Percentiles rank a stretch among this genome's conserved stretches.
Evolutionary conservation across 106 monocot species (phyloP).

Genomic region (Phalaenopsis equestris): DNA sequence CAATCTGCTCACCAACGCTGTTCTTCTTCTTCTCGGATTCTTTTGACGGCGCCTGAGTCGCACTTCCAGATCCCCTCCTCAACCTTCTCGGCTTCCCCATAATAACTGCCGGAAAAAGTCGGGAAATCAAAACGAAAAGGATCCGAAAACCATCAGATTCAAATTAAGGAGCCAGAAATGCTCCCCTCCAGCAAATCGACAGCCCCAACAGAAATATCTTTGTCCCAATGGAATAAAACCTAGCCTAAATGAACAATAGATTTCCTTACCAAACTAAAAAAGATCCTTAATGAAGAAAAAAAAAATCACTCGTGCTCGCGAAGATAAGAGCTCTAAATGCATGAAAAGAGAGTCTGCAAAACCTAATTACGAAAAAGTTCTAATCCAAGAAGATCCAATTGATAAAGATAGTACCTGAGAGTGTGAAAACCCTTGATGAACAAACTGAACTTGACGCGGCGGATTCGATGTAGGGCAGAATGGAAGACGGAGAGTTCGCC

Average conservation of each 20-base stretch:
- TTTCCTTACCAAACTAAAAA: neutral
- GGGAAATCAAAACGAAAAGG: slow-evolving; percentile 6
- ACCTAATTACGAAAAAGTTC: neutral
- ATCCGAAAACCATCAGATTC: neutral
- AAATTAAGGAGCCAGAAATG: neutral
- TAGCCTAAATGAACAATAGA: neutral
- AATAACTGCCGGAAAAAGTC: slow-evolving; percentile 4
- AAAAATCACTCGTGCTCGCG: neutral
- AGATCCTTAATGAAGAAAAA: neutral
- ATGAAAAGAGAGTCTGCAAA: neutral
- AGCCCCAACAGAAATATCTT: neutral
- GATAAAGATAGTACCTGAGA: neutral
- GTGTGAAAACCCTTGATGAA: neutral
- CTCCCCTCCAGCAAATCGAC: neutral
- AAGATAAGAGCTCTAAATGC: neutral
- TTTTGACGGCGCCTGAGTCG: neutral
- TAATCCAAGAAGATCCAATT: neutral
- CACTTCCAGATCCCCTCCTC: neutral
- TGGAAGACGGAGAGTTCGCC: neutral
- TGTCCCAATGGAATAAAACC: neutral
- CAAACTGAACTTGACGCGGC: neutral
- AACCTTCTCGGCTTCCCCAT: slow-evolving; percentile 7
- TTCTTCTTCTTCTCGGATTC: slow-evolving; percentile 1
- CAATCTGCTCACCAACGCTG: neutral
- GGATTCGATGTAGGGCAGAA: neutral